Evolutionary conservation across 2,329 filamentous ascomycete species (phyloP), one percentile per base, ranked within the genome.

Genomic region (Diaporthe citrichinensis): DNA sequence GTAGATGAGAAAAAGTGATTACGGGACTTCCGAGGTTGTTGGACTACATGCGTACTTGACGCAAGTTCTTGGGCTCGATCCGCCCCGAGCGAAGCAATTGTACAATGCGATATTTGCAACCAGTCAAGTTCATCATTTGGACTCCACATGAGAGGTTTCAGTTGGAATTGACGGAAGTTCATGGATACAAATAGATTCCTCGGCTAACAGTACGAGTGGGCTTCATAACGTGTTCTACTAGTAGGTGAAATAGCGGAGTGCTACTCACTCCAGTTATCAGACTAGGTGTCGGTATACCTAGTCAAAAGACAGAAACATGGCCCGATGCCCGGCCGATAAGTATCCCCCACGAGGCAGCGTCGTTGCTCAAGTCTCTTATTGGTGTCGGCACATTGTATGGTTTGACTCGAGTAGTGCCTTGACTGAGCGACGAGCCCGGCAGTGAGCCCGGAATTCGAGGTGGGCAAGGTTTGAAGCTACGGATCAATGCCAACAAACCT

Each of bases 371-470:
- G 46, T 41, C n/a, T 55, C 23, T 31, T 14, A 10, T 65, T 36
- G 31, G 23, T 41, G 9, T 28, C 34, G 28, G 55, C 34, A 31
- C 65, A 31, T 15, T 28, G 23, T 34, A 20, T 10, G 31, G 65
- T 28, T 55, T 55, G 65, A 69, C 49, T 69, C 65, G 49, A 69
- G 65, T 69, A 55, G 49, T 69, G 46, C 34, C 34, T 55, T 55
- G 46, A 69, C 49, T 69, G 49, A 25, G 12, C 44, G 28, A 20
- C 31, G 65, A 39, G n/a, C 12, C 14, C 31, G 23, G 31, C 46
- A 68, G 31, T 5, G 28, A 49, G 14, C 23, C 34, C 31, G 34
- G 46, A 28, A 28, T 49, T 20, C 31, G 65, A 68, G 25, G 34
- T 41, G 65, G 31, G 49, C 49, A 69, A 69, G 34, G 49, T 55